Conservation (phyloP, 331 rosid species). For the Pyracantha coccinea region DNA sequence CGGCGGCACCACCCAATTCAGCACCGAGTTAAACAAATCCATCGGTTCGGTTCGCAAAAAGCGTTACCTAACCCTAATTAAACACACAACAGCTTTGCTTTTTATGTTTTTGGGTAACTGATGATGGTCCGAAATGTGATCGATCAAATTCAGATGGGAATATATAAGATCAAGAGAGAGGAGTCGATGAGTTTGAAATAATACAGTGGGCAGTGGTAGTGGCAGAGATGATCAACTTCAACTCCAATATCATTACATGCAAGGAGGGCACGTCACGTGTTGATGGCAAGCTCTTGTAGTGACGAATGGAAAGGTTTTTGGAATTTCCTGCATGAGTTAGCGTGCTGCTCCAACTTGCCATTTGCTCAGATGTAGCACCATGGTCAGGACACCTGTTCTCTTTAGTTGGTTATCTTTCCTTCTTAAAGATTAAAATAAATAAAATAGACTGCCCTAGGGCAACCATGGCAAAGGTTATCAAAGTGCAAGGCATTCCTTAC, state of each 20-base stretch:
- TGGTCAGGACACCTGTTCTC: neutral
- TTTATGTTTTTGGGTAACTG: neutral
- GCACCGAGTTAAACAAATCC: conserved; percentile 43
- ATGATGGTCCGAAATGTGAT: neutral
- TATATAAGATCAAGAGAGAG: neutral
- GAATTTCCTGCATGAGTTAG: conserved; percentile 22
- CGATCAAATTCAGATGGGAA: neutral
- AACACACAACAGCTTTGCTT: neutral
- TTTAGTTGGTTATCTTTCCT: neutral
- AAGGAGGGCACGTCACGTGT: conserved; percentile 19
- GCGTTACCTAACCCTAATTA: neutral
- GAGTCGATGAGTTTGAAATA: neutral
- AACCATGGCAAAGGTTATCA: neutral
- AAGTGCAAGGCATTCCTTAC: neutral
- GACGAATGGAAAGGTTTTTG: conserved; percentile 25
- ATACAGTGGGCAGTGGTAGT: neutral
- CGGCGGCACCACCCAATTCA: conserved; percentile 74
- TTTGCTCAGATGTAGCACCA: conserved; percentile 3
- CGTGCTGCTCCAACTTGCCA: neutral
- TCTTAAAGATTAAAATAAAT: neutral
- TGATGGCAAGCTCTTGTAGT: conserved; percentile 2
- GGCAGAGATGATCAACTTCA: conserved; percentile 1
- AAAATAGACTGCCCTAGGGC: neutral
- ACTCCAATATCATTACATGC: conserved; percentile 7
- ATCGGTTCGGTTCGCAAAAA: neutral